These are phyloP conservation scores for Pterulicium gracile DNA, from an alignment of 1,284 basidiomycete species.

Conservation along the genomic window DNA sequence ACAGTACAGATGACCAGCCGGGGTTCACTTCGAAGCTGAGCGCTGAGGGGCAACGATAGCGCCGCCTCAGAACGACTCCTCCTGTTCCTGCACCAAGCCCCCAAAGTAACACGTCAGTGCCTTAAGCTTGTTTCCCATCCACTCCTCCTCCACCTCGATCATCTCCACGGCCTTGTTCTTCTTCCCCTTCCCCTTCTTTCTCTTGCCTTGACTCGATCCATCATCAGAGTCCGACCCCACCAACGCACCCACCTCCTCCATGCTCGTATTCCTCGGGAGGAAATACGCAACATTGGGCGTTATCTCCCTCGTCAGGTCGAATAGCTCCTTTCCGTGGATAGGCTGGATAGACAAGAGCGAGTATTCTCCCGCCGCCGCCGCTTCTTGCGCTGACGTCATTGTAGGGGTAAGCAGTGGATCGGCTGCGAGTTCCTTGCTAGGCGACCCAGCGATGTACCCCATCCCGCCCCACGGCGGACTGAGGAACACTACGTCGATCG, in stretches of 20 bases:
- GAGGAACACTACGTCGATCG: slow-evolving; percentile 82
- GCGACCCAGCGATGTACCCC: slow-evolving; percentile 29
- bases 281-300: slow-evolving; percentile 83
- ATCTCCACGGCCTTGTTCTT: slow-evolving; percentile 26
- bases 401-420: slow-evolving; percentile 25
- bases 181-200: slow-evolving; percentile 5
- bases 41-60: too few relatives aligned
- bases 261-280: slow-evolving; percentile 74
- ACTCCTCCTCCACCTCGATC: slow-evolving; percentile 82
- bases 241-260: slow-evolving; percentile 65
- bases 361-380: too few relatives aligned
- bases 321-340: slow-evolving; percentile 74
- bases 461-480: slow-evolving; percentile 93
- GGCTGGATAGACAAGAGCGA: slow-evolving; percentile 68
- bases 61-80: slow-evolving; percentile 45
- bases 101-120: slow-evolving; percentile 79
- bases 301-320: slow-evolving; percentile 57
- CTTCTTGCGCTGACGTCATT: not conserved
- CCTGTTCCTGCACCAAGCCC: slow-evolving; percentile 58
- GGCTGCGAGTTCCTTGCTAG: slow-evolving; percentile 9
- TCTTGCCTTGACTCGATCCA: slow-evolving; percentile 3
- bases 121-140: slow-evolving; percentile 81
- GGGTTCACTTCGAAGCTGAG: too few relatives aligned
- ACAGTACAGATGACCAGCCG: too few relatives aligned
- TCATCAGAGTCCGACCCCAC: slow-evolving; percentile 14